These are phyloP conservation scores for Tubosaeta brunneosetosa DNA, from an alignment of 768 basidiomycete genomes.

Conservation along the genomic window DNA sequence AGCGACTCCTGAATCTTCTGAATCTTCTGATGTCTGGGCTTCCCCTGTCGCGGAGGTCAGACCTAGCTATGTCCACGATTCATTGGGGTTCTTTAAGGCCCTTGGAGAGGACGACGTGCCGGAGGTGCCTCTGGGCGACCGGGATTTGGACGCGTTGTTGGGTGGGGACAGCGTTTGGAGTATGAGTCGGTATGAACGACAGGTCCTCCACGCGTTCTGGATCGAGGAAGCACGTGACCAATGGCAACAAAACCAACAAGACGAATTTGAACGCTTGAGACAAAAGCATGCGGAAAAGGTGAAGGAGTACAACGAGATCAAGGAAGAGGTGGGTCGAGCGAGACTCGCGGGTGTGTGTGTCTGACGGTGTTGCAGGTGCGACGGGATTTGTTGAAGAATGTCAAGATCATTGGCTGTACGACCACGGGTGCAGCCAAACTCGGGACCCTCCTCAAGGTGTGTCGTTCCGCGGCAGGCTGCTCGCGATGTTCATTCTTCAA, in stretches of 20 bases:
- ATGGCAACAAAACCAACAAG: slow-evolving; percentile 26
- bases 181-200: slow-evolving; percentile 49
- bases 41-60: neutral
- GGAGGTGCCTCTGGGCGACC: slow-evolving; percentile 32
- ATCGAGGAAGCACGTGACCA: slow-evolving; percentile 34
- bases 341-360: neutral
- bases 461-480: neutral
- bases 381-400: slow-evolving; percentile 46
- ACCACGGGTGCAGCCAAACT: slow-evolving; percentile 75
- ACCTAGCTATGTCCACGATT: slow-evolving; percentile 21
- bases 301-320: slow-evolving; percentile 35
- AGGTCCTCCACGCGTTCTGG: slow-evolving; percentile 44
- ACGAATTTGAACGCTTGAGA: slow-evolving; percentile 42
- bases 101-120: slow-evolving; percentile 38
- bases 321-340: slow-evolving; percentile 46
- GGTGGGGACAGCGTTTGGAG: slow-evolving; percentile 43
- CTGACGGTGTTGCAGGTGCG: slow-evolving; percentile 39
- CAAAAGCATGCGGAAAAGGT: slow-evolving; percentile 39
- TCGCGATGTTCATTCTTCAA: neutral
- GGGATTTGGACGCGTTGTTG: slow-evolving; percentile 38
- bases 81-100: slow-evolving; percentile 33
- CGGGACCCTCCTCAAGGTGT: slow-evolving; percentile 50
- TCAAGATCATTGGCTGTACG: slow-evolving; percentile 71
- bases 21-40: neutral
- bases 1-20: neutral